Base-by-base conservation (phyloP, 768 basidiomycete species). In the Auricularia heimuer region DNA sequence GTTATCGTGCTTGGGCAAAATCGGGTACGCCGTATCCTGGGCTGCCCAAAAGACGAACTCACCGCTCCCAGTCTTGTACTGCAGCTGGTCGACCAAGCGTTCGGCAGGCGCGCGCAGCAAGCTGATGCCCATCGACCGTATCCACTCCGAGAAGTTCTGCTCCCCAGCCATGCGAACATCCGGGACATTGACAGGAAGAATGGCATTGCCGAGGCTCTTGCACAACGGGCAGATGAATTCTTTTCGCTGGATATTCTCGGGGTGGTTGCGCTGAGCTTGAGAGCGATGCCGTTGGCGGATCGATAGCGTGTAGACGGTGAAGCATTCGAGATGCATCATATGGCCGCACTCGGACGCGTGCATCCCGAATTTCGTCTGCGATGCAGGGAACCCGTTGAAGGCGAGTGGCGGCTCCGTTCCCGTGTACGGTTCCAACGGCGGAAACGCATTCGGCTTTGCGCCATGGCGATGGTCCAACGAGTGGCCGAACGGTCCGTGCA, bases 161-260 rank as follows among this genome's bases (percentile, higher is more conserved):
- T 80, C 73, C 42, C 77, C 81, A n/a, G 68, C 69, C 11, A 80
- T 73, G 8, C 24, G 29, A 21, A 18, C 24, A 6, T 29, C 56
- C 0, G 86, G 79, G 12, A 79, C 78, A 3, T 83, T 79, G 18
- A 95, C 87, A 0, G 97, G 97, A 0, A 99, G 81, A 51, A 99
- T 88, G 36, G 94, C 85, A 74, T 99, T 99, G 3, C 96, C 94
- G 4, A 98, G 79, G 69, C 92, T 94, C 77, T 98, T 98, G 80
- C 97, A 99, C 3, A 99, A 78, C 1, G 97, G 97, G 70, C 97
- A 99, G 60, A 98, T 90, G 76, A 88, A 98, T 71, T 99, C 97
- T 69, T 90, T 89, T 47, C 97, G 83, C 16, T 89, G 85, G n/a
- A 94, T 92, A 70, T 86, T 90, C 73, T 98, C 96, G 0, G 97